Percentiles rank a stretch among this genome's conserved stretches.
phyloP scores from a whole-genome alignment of 2,329 filamentous ascomycete genomes.

The Trichoderma oligosporum region DNA sequence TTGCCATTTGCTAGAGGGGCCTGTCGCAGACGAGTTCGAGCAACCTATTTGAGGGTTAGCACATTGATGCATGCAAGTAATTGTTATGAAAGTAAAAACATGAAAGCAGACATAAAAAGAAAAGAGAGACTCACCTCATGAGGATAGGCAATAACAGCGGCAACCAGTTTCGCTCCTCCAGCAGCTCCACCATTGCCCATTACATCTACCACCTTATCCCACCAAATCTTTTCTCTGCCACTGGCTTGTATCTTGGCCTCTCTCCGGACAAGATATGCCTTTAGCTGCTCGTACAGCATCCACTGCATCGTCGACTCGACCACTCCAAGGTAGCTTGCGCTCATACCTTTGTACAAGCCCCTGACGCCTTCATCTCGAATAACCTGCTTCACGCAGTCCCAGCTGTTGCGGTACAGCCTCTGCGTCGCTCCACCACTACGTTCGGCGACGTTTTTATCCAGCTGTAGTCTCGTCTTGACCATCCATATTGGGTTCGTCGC shows the following conservation, averaged over 20 bases:
- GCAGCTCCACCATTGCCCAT: slow-evolving; percentile 75
- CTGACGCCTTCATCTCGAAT: slow-evolving; percentile 73
- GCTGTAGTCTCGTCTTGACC: slow-evolving; percentile 86
- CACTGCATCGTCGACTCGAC: slow-evolving; percentile 88
- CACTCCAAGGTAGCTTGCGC: slow-evolving; percentile 85
- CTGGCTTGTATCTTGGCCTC: slow-evolving; percentile 54
- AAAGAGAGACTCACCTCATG: slow-evolving; percentile 65
- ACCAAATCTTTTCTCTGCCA: slow-evolving; percentile 61
- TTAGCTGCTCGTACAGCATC: slow-evolving; percentile 92
- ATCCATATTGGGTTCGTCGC: slow-evolving; percentile 96
- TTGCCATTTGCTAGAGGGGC: slow-evolving; percentile 68
- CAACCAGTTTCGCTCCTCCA: slow-evolving; percentile 79
- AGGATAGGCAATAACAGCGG: slow-evolving; percentile 81
- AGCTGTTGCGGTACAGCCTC: slow-evolving; percentile 79
- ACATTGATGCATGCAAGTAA: not conserved
- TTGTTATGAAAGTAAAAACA: not conserved
- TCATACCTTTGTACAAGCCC: slow-evolving; percentile 86
- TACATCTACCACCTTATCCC: slow-evolving; percentile 74
- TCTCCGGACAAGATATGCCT: slow-evolving; percentile 64
- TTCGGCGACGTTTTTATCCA: slow-evolving; percentile 78
- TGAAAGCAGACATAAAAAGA: not conserved
- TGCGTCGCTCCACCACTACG: slow-evolving; percentile 49
- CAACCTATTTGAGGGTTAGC: slow-evolving; percentile 51
- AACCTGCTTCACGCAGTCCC: slow-evolving; percentile 82
- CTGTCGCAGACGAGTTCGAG: slow-evolving; percentile 79